These are phyloP conservation scores for Imleria badia DNA, from an alignment of 768 basidiomycete genomes.

Conservation along the genomic window DNA sequence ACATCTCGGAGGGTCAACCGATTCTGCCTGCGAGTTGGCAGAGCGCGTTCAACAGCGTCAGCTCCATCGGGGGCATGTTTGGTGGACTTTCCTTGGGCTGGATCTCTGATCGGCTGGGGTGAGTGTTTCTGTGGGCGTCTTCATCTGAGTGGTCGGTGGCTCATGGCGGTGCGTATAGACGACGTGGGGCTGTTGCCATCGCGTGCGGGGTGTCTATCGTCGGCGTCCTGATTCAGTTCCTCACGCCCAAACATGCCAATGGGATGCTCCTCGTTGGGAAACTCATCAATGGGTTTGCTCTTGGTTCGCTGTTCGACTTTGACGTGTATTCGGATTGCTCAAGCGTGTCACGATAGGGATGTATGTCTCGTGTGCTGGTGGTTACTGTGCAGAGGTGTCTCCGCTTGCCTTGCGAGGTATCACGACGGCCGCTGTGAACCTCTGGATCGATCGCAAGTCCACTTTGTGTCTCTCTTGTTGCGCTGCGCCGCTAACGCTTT, in stretches of 20 bases:
- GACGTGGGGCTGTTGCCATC: slow-evolving; percentile 25
- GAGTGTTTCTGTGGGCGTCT: neutral
- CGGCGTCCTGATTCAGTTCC: slow-evolving; percentile 26
- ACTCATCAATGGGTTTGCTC: slow-evolving; percentile 26
- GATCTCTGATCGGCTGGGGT: slow-evolving; percentile 24
- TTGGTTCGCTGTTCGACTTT: slow-evolving; percentile 10
- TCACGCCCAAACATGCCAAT: slow-evolving; percentile 23
- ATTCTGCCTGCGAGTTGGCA: slow-evolving; percentile 30
- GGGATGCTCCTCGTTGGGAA: slow-evolving; percentile 26
- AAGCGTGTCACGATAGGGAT: slow-evolving; percentile 13
- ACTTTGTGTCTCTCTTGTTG: neutral
- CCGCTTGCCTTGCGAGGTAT: slow-evolving; percentile 27
- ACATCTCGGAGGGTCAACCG: neutral
- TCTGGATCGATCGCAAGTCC: slow-evolving; percentile 26
- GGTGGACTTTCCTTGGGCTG: slow-evolving; percentile 26
- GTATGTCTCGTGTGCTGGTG: slow-evolving; percentile 24
- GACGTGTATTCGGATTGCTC: neutral
- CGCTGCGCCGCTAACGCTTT: neutral
- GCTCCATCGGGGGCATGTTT: slow-evolving; percentile 27
- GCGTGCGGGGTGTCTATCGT: slow-evolving; percentile 22
- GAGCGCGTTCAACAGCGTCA: slow-evolving; percentile 27
- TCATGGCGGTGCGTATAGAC: slow-evolving; percentile 4
- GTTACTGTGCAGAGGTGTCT: slow-evolving; percentile 30
- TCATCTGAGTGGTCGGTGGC: neutral
- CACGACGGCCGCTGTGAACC: slow-evolving; percentile 25